Evolutionary conservation across 495 filamentous ascomycete species (phyloP).

Genomic region (Penicillium steckii): DNA sequence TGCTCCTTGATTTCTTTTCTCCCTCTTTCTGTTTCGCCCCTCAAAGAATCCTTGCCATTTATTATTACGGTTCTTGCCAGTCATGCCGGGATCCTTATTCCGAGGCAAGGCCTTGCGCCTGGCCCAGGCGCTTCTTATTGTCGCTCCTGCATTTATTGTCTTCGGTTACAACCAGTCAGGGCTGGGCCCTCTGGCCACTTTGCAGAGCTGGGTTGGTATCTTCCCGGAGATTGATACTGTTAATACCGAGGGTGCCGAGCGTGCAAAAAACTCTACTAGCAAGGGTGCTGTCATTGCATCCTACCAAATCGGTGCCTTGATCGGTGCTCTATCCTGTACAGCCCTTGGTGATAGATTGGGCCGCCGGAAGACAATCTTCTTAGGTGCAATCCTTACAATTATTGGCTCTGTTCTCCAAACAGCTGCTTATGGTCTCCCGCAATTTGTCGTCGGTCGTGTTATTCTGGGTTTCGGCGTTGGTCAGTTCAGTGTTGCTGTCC

Average conservation of each 20-base stretch:
- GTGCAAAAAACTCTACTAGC: conserved; percentile 28
- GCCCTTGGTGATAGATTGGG: conserved; percentile 48
- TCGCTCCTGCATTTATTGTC: conserved; percentile 37
- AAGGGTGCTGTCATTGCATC: conserved; percentile 43
- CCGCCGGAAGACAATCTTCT: conserved; percentile 52
- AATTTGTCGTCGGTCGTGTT: conserved; percentile 43
- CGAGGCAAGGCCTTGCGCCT: conserved; percentile 19
- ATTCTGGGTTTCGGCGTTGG: conserved; percentile 60
- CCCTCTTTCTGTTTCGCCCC: not conserved
- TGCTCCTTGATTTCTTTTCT: not conserved
- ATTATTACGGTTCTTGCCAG: not conserved
- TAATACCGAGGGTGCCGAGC: conserved; percentile 25
- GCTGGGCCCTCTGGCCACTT: conserved; percentile 23
- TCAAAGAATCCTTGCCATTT: not conserved
- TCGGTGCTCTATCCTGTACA: conserved; percentile 40
- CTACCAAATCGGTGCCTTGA: conserved; percentile 43
- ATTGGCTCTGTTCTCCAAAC: conserved; percentile 51
- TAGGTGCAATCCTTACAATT: conserved; percentile 47
- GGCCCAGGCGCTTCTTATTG: conserved; percentile 32
- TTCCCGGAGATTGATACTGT: conserved; percentile 37
- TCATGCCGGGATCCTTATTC: not conserved
- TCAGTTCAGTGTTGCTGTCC: conserved; percentile 56
- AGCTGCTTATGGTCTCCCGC: conserved; percentile 37
- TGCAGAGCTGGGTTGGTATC: conserved; percentile 26
- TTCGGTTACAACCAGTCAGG: conserved; percentile 39